Evolutionary conservation across 2,329 filamentous ascomycete genomes (phyloP).

Genomic region (Penicillium sp.): DNA sequence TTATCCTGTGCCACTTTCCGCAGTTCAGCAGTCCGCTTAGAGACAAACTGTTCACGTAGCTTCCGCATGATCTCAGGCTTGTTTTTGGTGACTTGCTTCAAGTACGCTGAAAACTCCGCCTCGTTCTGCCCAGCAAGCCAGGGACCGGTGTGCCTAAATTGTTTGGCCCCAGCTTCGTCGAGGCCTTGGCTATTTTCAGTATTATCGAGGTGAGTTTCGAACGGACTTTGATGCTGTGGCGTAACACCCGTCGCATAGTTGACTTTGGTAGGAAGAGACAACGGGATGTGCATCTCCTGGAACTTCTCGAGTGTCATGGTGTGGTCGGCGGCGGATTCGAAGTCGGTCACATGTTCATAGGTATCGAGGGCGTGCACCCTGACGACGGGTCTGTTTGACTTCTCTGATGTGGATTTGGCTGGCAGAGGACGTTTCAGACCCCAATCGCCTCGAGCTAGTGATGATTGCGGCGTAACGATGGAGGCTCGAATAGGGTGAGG

Average conservation of each 20-base stretch:
- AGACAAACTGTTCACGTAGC: constrained; percentile 34
- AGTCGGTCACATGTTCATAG: constrained; percentile 84
- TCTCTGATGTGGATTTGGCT: constrained; percentile 66
- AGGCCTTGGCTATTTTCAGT: constrained; percentile 38
- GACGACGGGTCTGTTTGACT: constrained; percentile 66
- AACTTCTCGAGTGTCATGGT: constrained; percentile 78
- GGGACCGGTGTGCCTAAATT: constrained; percentile 59
- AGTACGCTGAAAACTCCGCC: constrained; percentile 52
- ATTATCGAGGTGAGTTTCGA: constrained; percentile 46
- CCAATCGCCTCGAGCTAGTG: constrained; percentile 79
- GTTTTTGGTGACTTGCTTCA: constrained; percentile 45
- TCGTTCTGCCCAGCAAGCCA: constrained; percentile 56
- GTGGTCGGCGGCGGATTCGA: constrained; percentile 76
- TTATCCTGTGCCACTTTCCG: constrained; percentile 41
- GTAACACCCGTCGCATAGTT: constrained; percentile 30
- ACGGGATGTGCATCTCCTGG: constrained; percentile 71
- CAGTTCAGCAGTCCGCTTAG: constrained; percentile 35
- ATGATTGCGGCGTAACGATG: constrained; percentile 71
- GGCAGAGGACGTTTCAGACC: constrained; percentile 84
- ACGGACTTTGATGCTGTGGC: constrained; percentile 37
- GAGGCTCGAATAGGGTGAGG: constrained; percentile 78
- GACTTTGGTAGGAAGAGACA: constrained; percentile 51
- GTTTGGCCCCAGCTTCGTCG: constrained; percentile 34
- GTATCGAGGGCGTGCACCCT: constrained; percentile 77
- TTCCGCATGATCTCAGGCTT: constrained; percentile 40